Conservation (phyloP, 2,329 filamentous ascomycete species). For the Beauveria scarabaeidicola region DNA sequence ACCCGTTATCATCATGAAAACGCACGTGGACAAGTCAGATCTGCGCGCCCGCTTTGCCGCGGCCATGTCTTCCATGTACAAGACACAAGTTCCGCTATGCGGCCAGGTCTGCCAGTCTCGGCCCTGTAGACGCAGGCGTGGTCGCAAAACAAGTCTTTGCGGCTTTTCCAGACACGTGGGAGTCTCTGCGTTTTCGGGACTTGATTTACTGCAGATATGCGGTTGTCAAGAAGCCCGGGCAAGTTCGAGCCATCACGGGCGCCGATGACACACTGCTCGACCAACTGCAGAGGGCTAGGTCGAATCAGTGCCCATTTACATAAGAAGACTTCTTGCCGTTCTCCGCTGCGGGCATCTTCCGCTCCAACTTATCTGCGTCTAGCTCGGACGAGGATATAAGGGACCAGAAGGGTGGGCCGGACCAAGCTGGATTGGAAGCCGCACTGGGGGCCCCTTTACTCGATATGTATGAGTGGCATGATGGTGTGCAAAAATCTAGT, state of each 20-base stretch:
- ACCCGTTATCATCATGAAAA: neutral
- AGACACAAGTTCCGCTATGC: conserved; percentile 25
- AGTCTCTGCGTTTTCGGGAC: conserved; percentile 24
- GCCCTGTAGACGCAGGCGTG: conserved; percentile 15
- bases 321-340: conserved; percentile 48
- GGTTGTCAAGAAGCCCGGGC: neutral
- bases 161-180: conserved; percentile 33
- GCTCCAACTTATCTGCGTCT: conserved; percentile 28
- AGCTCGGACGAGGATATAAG: neutral
- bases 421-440: neutral
- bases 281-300: conserved; percentile 24
- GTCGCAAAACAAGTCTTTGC: conserved; percentile 24
- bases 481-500: neutral
- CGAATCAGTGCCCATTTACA: conserved; percentile 35
- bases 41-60: conserved; percentile 22
- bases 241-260: neutral
- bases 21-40: conserved; percentile 6
- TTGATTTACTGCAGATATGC: conserved; percentile 33
- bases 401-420: neutral
- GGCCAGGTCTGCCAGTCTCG: neutral
- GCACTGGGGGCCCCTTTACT: neutral
- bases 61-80: conserved; percentile 28
- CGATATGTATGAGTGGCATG: neutral
- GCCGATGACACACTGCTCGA: conserved; percentile 16
- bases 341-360: conserved; percentile 44